Evolutionary conservation across 768 basidiomycete genomes (phyloP).

Genomic region (Lactarius pseudohatsudake): DNA sequence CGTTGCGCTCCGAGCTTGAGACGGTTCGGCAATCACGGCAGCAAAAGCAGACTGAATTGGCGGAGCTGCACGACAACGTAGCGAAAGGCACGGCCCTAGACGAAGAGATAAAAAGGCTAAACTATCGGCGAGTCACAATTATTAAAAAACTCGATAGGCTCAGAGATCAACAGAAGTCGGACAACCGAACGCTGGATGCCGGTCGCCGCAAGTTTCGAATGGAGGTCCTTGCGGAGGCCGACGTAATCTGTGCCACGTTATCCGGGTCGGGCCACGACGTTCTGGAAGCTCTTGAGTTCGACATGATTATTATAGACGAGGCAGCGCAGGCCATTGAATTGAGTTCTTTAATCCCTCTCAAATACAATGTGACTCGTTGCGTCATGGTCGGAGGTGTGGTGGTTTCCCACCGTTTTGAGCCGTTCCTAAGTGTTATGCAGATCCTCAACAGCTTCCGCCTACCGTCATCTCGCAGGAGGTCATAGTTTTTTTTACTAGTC

Average conservation of each 20-base stretch:
- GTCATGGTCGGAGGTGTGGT: constrained; percentile 86
- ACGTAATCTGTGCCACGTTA: constrained; percentile 91
- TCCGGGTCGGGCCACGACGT: constrained; percentile 92
- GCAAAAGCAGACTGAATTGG: constrained; percentile 61
- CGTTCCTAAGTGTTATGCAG: constrained; percentile 38
- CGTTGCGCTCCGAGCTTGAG: constrained; percentile 66
- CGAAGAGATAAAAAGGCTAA: constrained; percentile 67
- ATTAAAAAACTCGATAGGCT: constrained; percentile 71
- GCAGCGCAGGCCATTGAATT: constrained; percentile 97
- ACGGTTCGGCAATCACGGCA: constrained; percentile 59
- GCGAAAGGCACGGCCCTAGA: constrained; percentile 56
- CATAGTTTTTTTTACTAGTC: constrained; percentile 22
- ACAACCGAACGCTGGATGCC: constrained; percentile 79
- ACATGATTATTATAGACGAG: constrained; percentile 96
- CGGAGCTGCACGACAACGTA: constrained; percentile 54
- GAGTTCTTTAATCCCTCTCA: constrained; percentile 92
- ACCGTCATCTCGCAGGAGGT: constrained; percentile 74
- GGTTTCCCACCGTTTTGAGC: background rate
- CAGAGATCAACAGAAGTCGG: constrained; percentile 81
- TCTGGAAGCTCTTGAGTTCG: constrained; percentile 82
- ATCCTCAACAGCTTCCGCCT: constrained; percentile 94
- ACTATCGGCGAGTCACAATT: constrained; percentile 60
- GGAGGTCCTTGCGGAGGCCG: constrained; percentile 82
- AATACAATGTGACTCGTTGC: constrained; percentile 78
- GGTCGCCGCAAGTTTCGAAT: constrained; percentile 68